Evolutionary conservation across 2,329 filamentous ascomycete genomes (phyloP), one percentile per base, ranked within the genome.

Genomic region (Cryphonectria parasitica): DNA sequence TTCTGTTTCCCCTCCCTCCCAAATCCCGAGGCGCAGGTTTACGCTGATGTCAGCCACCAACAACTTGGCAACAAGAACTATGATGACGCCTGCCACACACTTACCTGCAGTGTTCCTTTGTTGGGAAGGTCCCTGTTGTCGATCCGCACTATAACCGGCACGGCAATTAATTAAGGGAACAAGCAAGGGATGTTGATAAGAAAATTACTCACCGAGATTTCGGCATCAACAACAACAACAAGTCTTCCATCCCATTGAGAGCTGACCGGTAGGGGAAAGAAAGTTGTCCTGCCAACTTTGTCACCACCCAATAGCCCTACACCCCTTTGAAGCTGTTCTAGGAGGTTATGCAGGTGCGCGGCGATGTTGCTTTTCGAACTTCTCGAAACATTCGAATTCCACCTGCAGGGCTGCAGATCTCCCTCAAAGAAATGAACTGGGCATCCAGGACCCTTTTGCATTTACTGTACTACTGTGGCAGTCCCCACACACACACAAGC

Each of bases 141-240:
- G 25, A 22, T 61, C 58, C 17, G 34, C 58, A 22, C 58, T 61
- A 36, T 39, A 13, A 61, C 58, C 58, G 34, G 58, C 58, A 36
- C 31, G 31, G 58, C 11, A 39, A 19, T n/a, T 61, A 61, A n/a
- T 34, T 58, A 58, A 58, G 11, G 17, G 19, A 49, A 39, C 28
- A 28, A 25, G 10, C 52, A 34, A 54, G 25, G 56, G 69, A 17
- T 43, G 11, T 66, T 66, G 66, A 71, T 71, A 71, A 71, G 62
- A 56, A 61, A 36, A 39, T 61, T 39, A 34, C 58, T 39, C 31
- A 25, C 56, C 28, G 56, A 36, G 56, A 36, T 31, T 22, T 31
- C 25, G 56, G 56, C 52, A 28, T 15, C 52, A 56, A 25, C 11
- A 54, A 15, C 52, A 56, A 15, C 52, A 56, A 15, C 2, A 10